Conservation (phyloP, 768 basidiomycete genomes). For the Hypholoma fasciculare region DNA sequence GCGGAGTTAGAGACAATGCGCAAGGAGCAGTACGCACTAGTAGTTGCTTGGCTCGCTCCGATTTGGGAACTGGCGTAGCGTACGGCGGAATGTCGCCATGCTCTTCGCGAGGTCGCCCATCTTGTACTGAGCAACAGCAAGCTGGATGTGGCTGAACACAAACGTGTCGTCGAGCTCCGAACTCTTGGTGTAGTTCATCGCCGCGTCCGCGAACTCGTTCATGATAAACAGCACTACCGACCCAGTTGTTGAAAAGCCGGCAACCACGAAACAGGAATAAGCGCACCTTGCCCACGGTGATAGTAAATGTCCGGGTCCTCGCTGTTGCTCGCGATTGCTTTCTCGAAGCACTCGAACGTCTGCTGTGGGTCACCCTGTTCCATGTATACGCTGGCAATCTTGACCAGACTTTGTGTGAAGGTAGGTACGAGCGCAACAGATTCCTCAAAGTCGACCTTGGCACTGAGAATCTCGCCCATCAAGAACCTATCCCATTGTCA, state of each 20-base stretch:
- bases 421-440: constrained; percentile 66
- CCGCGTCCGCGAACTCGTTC: constrained; percentile 83
- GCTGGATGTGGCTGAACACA: constrained; percentile 96
- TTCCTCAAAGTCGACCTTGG: constrained; percentile 80
- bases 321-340: constrained; percentile 79
- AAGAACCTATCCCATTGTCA: constrained; percentile 64
- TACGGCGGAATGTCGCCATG: constrained; percentile 89
- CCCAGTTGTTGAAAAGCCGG: neutral
- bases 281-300: constrained; percentile 91
- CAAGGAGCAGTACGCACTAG: constrained; percentile 59
- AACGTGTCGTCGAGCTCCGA: constrained; percentile 84
- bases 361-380: constrained; percentile 81
- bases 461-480: constrained; percentile 77
- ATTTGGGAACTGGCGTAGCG: constrained; percentile 82
- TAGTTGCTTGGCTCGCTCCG: constrained; percentile 92
- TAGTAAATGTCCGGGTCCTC: constrained; percentile 96
- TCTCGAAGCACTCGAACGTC: constrained; percentile 90
- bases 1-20: neutral
- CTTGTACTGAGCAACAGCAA: constrained; percentile 98
- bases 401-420: constrained; percentile 89
- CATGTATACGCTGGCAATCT: constrained; percentile 97
- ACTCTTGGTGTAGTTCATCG: constrained; percentile 89
- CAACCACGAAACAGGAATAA: neutral
- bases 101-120: constrained; percentile 70
- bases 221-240: constrained; percentile 88